Base-by-base conservation (phyloP, 129 eudicot species). In the Centaurea solstitialis region DNA sequence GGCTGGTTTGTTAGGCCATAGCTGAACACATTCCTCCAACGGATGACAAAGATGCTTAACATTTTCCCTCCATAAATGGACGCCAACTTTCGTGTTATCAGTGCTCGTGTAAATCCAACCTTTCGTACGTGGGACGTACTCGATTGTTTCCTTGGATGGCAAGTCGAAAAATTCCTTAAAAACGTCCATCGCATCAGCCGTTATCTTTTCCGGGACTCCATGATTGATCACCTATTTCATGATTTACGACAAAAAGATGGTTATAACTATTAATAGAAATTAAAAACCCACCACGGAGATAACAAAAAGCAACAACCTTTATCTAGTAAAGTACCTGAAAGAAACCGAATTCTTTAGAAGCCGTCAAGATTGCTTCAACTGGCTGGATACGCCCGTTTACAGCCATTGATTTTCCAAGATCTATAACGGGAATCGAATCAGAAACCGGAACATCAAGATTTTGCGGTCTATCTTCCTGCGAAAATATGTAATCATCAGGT, bases 21-120 rank as follows among this genome's bases (percentile, higher is more conserved):
- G 24, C 47, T 66, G 75, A n/a, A 85, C 72, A 47, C 80, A 72
- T 18, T 93, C 88, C 23, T 93, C 83, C 15, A 90, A 43, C 33
- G 94, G 97, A 78, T 87, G 83, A 64, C 97, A 90, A 39, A 50
- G 82, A 75, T 92, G 97, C 11, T 90, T 85, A 9, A 92, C 82
- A 75, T 81, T 89, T 41, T 93, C 95, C 78, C 97, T 90, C 97
- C 97, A 93, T 74, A 74, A 85, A 72, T 90, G 93, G 41, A 83
- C 76, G 33, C 89, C 90, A 67, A 90, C 94, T 9, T 71, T 79
- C 20, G 72, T 20, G 68, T 20, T 5, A 7, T 38, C 57, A 15
- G 41, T 22, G 59, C 22, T 38, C 22, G 71, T 62, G 61, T 62
- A 22, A 76, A 64, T 22, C 72, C 71, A 76, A 64, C 80, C 80